Evolutionary conservation across 371 early-diverging fungal species (phyloP).

Genomic region (Batkoa obscura): DNA sequence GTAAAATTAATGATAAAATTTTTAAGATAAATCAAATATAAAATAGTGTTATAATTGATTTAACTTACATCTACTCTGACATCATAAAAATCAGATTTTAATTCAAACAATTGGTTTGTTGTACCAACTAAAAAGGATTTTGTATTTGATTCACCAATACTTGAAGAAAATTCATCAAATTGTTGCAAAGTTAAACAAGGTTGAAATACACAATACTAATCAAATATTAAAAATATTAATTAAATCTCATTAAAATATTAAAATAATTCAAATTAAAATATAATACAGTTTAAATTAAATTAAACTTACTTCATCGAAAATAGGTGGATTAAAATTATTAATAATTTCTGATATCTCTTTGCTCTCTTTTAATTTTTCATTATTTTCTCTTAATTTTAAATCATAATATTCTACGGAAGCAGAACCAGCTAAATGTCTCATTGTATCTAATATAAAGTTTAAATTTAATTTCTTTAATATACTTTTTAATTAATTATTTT

Average conservation of each 20-base stretch:
- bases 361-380: background rate
- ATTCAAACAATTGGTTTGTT: background rate
- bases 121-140: constrained; percentile 1
- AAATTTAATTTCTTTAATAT: background rate
- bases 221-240: background rate
- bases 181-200: constrained; percentile 4
- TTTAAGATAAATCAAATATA: no score
- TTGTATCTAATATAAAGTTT: background rate
- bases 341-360: background rate
- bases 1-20: no score
- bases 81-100: no score
- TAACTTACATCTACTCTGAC: no score
- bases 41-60: no score
- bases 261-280: no score
- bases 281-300: background rate
- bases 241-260: no score
- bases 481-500: background rate
- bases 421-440: background rate
- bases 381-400: background rate
- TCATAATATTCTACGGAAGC: background rate
- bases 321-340: background rate
- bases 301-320: background rate
- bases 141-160: background rate
- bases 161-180: background rate
- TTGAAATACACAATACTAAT: background rate